These are phyloP conservation scores for Fusarium nygamai DNA, from an alignment of 2,329 filamentous ascomycete species.

Conservation along the genomic window DNA sequence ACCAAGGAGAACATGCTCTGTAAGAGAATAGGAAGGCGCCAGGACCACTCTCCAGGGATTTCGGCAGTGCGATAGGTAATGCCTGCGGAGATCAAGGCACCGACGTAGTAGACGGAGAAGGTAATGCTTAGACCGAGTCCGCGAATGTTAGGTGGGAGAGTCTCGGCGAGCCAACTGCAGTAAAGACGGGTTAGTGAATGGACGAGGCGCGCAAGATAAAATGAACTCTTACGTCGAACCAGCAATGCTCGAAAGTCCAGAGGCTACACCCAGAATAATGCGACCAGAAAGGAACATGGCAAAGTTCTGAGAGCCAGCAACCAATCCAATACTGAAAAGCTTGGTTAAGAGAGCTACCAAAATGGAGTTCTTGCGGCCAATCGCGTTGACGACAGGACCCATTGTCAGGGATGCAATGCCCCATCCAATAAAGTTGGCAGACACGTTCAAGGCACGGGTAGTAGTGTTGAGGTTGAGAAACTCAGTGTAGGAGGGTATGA, in stretches of 20 bases:
- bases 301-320: not conserved
- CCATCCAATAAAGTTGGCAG: not conserved
- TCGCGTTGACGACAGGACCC: not conserved
- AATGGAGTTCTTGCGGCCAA: not conserved
- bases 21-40: not conserved
- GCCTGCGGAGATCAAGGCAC: not conserved
- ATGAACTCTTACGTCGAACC: not conserved
- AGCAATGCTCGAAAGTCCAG: not conserved
- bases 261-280: not conserved
- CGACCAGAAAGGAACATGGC: not conserved
- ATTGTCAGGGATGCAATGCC: not conserved
- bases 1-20: not conserved
- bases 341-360: not conserved
- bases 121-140: not conserved
- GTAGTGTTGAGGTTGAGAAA: not conserved
- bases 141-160: not conserved
- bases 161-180: not conserved
- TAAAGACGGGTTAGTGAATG: accelerated
- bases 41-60: not conserved
- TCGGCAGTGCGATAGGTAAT: not conserved
- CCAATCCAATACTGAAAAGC: not conserved
- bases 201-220: accelerated
- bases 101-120: not conserved
- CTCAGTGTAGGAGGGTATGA: not conserved
- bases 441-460: not conserved